Base-by-base conservation (phyloP, 495 filamentous ascomycete species). In the Thozetella sp. region DNA sequence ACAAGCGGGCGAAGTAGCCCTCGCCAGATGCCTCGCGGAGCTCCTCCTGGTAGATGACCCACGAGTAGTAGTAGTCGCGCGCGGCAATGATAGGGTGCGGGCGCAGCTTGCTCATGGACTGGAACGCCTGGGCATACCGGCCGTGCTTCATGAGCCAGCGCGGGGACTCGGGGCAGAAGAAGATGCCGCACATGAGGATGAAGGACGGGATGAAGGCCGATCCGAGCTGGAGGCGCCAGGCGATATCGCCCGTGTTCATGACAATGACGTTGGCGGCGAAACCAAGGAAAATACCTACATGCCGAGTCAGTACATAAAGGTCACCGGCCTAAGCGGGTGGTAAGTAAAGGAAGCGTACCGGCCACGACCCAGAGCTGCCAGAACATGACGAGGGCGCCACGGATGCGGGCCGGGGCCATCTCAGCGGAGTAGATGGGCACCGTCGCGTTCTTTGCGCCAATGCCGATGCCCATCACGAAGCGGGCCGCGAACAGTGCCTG, bases 391-490 rank as follows among this genome's bases (percentile, higher is more conserved):
- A 93, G 73, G 9, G 81, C 87, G 48, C 90, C 90, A 63, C 90
- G 83, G 53, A 93, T 86, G 23, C 73, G 67, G 19, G 90, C 83
- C 1, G 90, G 90, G 22, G 79, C 75, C 63, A 85, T 90, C 63
- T 93, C 90, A 6, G 88, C 88, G 3, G 87, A 83, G 63, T 81
- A 91, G 20, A 93, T 83, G 10, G 90, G 87, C n/a, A 90, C 84
- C 0, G 75, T 80, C 17, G 69, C 71, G 22, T 73, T 76, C 57
- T 83, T 83, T 3, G 75, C 63, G 30, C 88, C 88, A 80, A 90
- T 88, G 20, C 86, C 88, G 48, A 89, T 79, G 24, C 88, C 88
- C n/a, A 90, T 77, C 3, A 89, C 72, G 19, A 88, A 60, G 61
- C 88, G 83, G 58, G 75, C 80, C 52, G 75, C 68, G 52, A 87